Conservation (phyloP, 2,329 filamentous ascomycete species). For the Xylariaceae sp. region DNA sequence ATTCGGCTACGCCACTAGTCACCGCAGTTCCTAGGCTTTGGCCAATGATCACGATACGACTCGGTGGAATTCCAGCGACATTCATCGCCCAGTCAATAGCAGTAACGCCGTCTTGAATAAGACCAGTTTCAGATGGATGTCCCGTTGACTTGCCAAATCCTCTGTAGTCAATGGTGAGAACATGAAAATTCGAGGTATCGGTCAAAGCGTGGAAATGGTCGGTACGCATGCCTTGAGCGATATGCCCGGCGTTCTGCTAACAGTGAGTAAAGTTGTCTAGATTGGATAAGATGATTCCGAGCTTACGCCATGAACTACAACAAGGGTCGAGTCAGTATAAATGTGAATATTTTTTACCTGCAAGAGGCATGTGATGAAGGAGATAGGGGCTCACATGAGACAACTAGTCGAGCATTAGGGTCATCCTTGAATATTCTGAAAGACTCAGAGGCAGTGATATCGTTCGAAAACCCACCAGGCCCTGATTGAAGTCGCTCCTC, state of each 20-base stretch:
- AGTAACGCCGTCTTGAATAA: slow-evolving; percentile 74
- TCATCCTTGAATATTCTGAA: slow-evolving; percentile 62
- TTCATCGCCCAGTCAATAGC: slow-evolving; percentile 69
- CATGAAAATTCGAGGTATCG: slow-evolving; percentile 69
- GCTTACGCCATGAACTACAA: slow-evolving; percentile 59
- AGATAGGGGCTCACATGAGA: slow-evolving; percentile 51
- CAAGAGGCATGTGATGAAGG: not conserved
- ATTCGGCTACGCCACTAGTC: slow-evolving; percentile 67
- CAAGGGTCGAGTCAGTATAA: slow-evolving; percentile 9
- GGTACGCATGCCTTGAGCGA: slow-evolving; percentile 74
- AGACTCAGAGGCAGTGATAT: slow-evolving; percentile 54
- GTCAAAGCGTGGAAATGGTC: slow-evolving; percentile 74
- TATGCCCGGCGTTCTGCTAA: slow-evolving; percentile 75
- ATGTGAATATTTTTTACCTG: not conserved
- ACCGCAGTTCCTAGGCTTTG: slow-evolving; percentile 89
- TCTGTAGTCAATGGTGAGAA: slow-evolving; percentile 87
- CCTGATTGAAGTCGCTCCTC: slow-evolving; percentile 58
- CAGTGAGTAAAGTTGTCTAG: slow-evolving; percentile 33
- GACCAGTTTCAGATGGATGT: slow-evolving; percentile 71
- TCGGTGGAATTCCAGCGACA: slow-evolving; percentile 59
- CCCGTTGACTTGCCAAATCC: slow-evolving; percentile 82
- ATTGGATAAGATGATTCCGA: not conserved
- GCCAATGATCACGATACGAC: slow-evolving; percentile 74
- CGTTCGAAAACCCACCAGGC: slow-evolving; percentile 43
- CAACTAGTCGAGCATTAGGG: slow-evolving; percentile 58